phyloP scores from a whole-genome alignment of 179 eudicot species.

The Actinidia polygama region DNA sequence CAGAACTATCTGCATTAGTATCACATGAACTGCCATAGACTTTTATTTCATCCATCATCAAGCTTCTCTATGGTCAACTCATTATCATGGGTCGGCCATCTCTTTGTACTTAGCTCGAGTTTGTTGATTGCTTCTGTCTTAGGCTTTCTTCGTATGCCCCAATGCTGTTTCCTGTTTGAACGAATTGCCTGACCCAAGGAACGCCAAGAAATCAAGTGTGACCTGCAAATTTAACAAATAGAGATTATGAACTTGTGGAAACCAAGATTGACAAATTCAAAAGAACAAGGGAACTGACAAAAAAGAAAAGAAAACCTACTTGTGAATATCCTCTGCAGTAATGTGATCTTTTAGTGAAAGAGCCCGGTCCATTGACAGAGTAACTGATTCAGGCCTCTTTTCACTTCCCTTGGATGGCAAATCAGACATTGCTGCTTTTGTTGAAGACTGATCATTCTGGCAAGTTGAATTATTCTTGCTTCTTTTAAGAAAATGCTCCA shows the following conservation, averaged over 20 bases:
- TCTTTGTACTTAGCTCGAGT: slow-evolving; percentile 59
- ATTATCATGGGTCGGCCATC: slow-evolving; percentile 49
- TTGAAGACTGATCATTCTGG: slow-evolving; percentile 39
- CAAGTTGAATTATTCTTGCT: slow-evolving; percentile 49
- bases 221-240: slow-evolving; percentile 46
- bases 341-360: slow-evolving; percentile 47
- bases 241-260: slow-evolving; percentile 1
- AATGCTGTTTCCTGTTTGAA: slow-evolving; percentile 53
- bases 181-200: slow-evolving; percentile 52
- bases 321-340: slow-evolving; percentile 57
- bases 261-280: neutral
- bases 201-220: slow-evolving; percentile 74
- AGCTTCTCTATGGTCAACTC: slow-evolving; percentile 50
- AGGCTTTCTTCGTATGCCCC: slow-evolving; percentile 79
- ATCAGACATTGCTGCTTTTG: slow-evolving; percentile 30
- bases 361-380: slow-evolving; percentile 67
- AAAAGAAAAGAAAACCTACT: slow-evolving; percentile 36
- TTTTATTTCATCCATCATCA: slow-evolving; percentile 57
- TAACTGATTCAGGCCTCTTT: slow-evolving; percentile 42
- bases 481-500: slow-evolving; percentile 84
- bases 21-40: slow-evolving; percentile 35
- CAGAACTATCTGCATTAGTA: slow-evolving; percentile 33
- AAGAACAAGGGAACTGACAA: neutral
- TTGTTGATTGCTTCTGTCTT: slow-evolving; percentile 71
- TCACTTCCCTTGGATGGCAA: slow-evolving; percentile 27